A percentile compares a stretch with the other conserved stretches of the same genome.
phyloP scores from a whole-genome alignment of 306 rosid genomes.

The Prosopis cineraria region DNA sequence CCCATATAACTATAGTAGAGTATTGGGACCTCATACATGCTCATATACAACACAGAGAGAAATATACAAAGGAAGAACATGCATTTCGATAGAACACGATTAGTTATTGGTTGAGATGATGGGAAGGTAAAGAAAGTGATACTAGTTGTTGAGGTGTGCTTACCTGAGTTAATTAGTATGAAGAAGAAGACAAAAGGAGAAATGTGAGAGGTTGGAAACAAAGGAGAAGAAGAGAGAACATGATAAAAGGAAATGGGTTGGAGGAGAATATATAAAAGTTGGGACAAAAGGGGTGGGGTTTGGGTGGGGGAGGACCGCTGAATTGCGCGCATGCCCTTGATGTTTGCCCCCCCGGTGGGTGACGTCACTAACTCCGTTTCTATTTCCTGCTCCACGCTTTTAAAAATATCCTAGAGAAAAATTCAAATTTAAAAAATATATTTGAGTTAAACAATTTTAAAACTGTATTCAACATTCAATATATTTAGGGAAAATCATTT shows the following conservation, averaged over 20 bases:
- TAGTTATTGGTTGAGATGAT: slow-evolving; percentile 15
- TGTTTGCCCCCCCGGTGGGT: slow-evolving; percentile 60
- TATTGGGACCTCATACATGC: neutral
- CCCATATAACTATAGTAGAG: neutral
- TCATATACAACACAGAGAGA: neutral
- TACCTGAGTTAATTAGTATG: slow-evolving; percentile 13
- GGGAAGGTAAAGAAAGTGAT: neutral
- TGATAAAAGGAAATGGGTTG: slow-evolving; percentile 30
- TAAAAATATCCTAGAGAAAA: too few species aligned
- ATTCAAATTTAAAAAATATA: too few species aligned
- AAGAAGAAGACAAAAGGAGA: neutral
- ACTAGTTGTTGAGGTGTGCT: neutral
- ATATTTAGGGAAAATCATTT: too few species aligned
- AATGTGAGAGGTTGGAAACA: slow-evolving; percentile 33
- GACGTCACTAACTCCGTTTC: slow-evolving; percentile 50
- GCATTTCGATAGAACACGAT: neutral
- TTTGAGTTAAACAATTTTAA: neutral
- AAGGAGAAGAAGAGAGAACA: slow-evolving; percentile 28
- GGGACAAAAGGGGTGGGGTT: slow-evolving; percentile 40
- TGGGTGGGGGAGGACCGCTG: slow-evolving; percentile 57
- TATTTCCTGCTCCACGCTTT: neutral
- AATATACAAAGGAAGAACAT: neutral
- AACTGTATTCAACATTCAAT: neutral
- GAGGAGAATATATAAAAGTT: slow-evolving; percentile 50
- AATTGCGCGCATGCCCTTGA: slow-evolving; percentile 79